A percentile compares a stretch with the other conserved stretches of the same genome.
Conservation (phyloP, 345 rosid genomes). For the Populus nigra region DNA sequence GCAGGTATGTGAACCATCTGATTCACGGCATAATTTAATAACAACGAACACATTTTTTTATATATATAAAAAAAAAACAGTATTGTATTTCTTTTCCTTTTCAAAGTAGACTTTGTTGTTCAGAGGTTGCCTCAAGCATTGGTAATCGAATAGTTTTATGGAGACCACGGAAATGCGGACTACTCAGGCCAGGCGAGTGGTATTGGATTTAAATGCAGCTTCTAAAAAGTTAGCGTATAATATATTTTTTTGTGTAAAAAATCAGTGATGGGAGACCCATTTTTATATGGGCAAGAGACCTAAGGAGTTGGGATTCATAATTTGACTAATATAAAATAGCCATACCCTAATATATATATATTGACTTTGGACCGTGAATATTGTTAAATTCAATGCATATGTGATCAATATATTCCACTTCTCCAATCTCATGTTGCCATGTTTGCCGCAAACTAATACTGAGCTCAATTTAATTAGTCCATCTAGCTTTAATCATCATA, state of each 20-base stretch:
- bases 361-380: neutral
- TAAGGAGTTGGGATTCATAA: neutral
- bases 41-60: neutral
- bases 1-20: slow-evolving; percentile 19
- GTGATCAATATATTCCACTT: neutral
- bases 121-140: slow-evolving; percentile 6
- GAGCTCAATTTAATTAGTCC: too few species aligned
- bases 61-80: neutral
- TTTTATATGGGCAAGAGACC: neutral
- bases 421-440: neutral
- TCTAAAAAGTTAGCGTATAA: neutral
- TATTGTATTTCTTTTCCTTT: neutral
- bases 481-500: too few species aligned
- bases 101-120: slow-evolving; percentile 13
- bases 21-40: slow-evolving; percentile 36
- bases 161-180: slow-evolving; percentile 2
- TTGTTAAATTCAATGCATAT: neutral
- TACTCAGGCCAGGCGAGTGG: neutral
- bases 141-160: slow-evolving; percentile 19
- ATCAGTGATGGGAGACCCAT: neutral
- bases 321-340: neutral
- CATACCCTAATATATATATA: neutral
- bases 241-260: neutral
- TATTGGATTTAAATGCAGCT: slow-evolving; percentile 8
- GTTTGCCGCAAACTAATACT: neutral